Conservation (phyloP, 768 basidiomycete genomes). For the Pseudohyphozyma bogoriensis region DNA sequence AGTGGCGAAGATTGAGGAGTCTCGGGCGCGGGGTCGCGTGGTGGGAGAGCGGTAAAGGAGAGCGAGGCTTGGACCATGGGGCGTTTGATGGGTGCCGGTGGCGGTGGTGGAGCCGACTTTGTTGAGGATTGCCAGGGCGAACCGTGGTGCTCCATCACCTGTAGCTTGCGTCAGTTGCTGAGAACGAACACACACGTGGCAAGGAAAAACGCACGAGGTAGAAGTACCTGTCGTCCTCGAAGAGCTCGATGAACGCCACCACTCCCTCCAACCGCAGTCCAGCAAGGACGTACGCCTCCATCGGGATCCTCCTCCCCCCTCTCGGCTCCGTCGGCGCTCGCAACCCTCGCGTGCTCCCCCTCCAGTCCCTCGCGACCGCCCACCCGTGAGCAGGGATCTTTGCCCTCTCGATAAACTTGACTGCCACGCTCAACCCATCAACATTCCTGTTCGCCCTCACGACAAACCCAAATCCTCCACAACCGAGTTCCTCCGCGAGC, state of each 20-base stretch:
- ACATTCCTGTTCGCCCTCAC: slow-evolving; percentile 64
- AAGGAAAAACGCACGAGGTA: slow-evolving; percentile 57
- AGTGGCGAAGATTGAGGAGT: not conserved
- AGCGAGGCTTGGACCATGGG: slow-evolving; percentile 12
- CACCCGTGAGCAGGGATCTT: slow-evolving; percentile 32
- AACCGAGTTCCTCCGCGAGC: slow-evolving; percentile 50
- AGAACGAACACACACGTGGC: no score
- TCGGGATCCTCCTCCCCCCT: slow-evolving; percentile 47
- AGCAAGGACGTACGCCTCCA: slow-evolving; percentile 68
- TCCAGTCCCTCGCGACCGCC: slow-evolving; percentile 32
- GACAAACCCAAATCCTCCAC: slow-evolving; percentile 91
- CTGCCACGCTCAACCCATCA: slow-evolving; percentile 63
- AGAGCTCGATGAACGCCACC: slow-evolving; percentile 70
- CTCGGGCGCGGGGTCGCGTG: not conserved
- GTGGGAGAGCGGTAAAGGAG: slow-evolving; percentile 8
- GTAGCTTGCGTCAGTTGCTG: not conserved
- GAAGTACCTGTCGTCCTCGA: slow-evolving; percentile 71
- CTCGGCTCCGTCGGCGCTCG: slow-evolving; percentile 10
- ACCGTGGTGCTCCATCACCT: slow-evolving; percentile 64
- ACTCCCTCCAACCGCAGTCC: slow-evolving; percentile 60
- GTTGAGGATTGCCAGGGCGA: slow-evolving; percentile 59
- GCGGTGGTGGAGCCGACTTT: slow-evolving; percentile 6
- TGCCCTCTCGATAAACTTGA: slow-evolving; percentile 73
- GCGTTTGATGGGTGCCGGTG: not conserved
- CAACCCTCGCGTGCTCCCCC: slow-evolving; percentile 11